A percentile compares a stretch with the other conserved stretches of the same genome.
Conservation (phyloP, 345 rosid genomes). For the Boechera retrofracta region DNA sequence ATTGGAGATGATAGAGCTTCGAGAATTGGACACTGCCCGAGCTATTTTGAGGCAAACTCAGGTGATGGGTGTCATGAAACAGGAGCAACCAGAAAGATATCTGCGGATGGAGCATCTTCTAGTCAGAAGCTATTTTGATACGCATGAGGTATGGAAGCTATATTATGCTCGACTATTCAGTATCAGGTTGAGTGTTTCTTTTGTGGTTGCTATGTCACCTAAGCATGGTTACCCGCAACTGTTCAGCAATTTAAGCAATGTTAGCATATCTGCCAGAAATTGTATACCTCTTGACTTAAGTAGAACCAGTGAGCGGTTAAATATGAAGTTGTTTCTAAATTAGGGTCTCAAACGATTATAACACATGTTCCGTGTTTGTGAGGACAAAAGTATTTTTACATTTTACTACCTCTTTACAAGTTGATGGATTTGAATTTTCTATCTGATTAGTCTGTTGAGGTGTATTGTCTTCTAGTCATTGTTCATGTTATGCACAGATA, state of each 20-base stretch:
- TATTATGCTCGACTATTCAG: not conserved
- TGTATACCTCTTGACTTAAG: conserved; percentile 8
- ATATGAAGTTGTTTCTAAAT: conserved; percentile 1
- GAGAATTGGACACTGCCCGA: conserved; percentile 95
- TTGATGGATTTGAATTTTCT: not conserved
- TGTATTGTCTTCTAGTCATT: conserved; percentile 17
- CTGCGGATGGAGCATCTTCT: conserved; percentile 92
- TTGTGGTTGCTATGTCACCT: conserved; percentile 15
- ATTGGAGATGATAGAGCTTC: conserved; percentile 94
- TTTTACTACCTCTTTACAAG: conserved; percentile 2
- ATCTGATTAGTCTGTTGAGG: conserved; percentile 17
- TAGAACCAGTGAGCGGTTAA: conserved; percentile 10
- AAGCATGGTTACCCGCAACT: conserved; percentile 10
- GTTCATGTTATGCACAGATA: conserved; percentile 9
- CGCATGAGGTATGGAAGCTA: conserved; percentile 73
- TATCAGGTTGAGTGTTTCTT: conserved; percentile 1
- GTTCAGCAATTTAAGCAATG: conserved; percentile 1
- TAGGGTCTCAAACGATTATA: conserved; percentile 13
- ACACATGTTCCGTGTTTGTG: not conserved
- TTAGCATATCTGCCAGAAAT: conserved; percentile 19
- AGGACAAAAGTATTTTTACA: conserved; percentile 8
- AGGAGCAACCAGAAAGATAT: conserved; percentile 98
- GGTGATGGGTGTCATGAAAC: conserved; percentile 99
- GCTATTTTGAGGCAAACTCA: conserved; percentile 96
- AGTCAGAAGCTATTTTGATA: conserved; percentile 94